A percentile compares a stretch with the other conserved stretches of the same genome.
Evolutionary conservation across 306 rosid genomes (phyloP).

Genomic region (Prunus davidiana): DNA sequence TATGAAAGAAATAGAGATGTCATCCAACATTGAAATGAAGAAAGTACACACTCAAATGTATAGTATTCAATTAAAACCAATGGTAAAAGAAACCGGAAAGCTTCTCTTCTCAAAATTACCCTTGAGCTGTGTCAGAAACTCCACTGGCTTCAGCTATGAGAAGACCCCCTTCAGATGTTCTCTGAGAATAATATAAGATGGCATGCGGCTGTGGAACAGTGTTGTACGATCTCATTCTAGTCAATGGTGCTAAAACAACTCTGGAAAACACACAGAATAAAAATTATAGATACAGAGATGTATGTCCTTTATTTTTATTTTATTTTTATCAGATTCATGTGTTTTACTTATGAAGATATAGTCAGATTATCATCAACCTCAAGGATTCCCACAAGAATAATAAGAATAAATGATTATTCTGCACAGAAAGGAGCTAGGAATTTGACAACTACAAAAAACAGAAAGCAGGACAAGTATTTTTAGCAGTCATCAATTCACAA

Average conservation of each 20-base stretch:
- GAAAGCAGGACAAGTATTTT: neutral
- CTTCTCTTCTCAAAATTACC: conserved; percentile 25
- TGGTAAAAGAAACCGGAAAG: neutral
- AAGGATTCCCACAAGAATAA: no score
- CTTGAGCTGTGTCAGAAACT: conserved; percentile 47
- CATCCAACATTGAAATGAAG: neutral
- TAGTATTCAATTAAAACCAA: neutral
- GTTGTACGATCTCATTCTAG: conserved; percentile 24
- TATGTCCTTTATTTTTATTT: no score
- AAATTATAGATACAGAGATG: no score
- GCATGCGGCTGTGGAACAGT: conserved; percentile 37
- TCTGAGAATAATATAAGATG: conserved; percentile 36
- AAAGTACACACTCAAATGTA: neutral
- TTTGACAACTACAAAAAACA: neutral
- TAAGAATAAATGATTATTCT: neutral
- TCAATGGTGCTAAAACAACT: conserved; percentile 46
- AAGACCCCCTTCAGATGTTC: neutral
- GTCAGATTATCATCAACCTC: no score
- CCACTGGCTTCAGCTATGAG: conserved; percentile 36
- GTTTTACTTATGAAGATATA: no score
- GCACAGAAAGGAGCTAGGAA: neutral
- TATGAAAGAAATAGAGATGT: neutral
- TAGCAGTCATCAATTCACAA: neutral
- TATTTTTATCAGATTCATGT: no score
- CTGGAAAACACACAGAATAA: no score